A percentile compares a stretch with the other conserved stretches of the same genome.
phyloP scores from a whole-genome alignment of 2,329 filamentous ascomycete genomes.

The Penicillium concentricum region DNA sequence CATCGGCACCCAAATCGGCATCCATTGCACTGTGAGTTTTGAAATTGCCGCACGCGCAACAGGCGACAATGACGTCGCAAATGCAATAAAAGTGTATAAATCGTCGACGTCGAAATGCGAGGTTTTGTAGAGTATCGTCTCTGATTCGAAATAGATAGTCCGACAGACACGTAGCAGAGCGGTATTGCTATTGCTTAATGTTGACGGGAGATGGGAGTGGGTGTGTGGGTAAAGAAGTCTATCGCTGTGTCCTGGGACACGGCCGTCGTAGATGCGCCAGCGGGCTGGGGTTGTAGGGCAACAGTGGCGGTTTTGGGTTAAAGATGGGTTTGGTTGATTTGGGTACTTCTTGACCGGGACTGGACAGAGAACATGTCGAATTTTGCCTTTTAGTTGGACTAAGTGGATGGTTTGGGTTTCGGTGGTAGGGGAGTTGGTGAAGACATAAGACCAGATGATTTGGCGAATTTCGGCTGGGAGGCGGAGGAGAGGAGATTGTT shows the following conservation, averaged over 20 bases:
- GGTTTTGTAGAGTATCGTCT: constrained; percentile 29
- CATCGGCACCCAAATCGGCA: constrained; percentile 37
- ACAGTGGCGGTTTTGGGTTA: constrained; percentile 33
- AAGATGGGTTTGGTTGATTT: constrained; percentile 15
- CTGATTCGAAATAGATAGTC: constrained; percentile 36
- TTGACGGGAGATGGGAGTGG: constrained; percentile 22
- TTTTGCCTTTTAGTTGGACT: constrained; percentile 36
- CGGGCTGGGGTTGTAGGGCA: constrained; percentile 34
- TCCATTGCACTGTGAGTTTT: constrained; percentile 34
- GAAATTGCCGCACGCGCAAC: constrained; percentile 20
- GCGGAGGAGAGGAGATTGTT: constrained; percentile 21
- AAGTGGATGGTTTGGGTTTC: constrained; percentile 32
- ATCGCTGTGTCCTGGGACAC: constrained; percentile 18
- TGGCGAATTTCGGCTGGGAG: constrained; percentile 40
- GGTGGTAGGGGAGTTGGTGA: constrained; percentile 21
- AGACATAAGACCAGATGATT: constrained; percentile 40
- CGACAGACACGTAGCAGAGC: constrained; percentile 35
- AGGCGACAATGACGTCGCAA: constrained; percentile 25
- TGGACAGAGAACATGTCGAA: constrained; percentile 36
- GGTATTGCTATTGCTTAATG: constrained; percentile 25
- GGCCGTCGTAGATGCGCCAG: constrained; percentile 29
- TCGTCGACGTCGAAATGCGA: constrained; percentile 38
- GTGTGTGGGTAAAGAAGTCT: constrained; percentile 38
- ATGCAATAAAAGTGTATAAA: constrained; percentile 38
- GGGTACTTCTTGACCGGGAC: too few relatives aligned